A percentile compares a stretch with the other conserved stretches of the same genome.
These are phyloP conservation scores for Teratosphaeria zuluensis DNA, from an alignment of 2,329 filamentous ascomycete species.

Conservation along the genomic window DNA sequence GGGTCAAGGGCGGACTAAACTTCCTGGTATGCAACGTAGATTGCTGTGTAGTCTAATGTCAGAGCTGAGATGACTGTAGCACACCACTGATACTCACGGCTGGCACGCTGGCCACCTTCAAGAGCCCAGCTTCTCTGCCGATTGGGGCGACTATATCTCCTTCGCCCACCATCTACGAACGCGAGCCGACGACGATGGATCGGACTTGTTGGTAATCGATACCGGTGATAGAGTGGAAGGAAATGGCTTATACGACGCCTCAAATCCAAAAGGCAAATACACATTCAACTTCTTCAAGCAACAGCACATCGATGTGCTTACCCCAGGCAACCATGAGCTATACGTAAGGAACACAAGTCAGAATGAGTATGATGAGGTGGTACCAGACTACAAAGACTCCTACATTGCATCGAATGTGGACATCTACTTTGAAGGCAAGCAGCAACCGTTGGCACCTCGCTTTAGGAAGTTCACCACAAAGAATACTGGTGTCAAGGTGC, in stretches of 20 bases:
- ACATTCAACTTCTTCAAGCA: conserved; percentile 79
- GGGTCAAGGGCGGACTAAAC: conserved; percentile 81
- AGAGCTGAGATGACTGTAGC: conserved; percentile 25
- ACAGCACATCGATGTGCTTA: conserved; percentile 75
- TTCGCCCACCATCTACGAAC: conserved; percentile 75
- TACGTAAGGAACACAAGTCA: conserved; percentile 72
- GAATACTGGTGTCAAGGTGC: conserved; percentile 71
- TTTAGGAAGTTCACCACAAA: conserved; percentile 88
- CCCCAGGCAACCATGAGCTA: conserved; percentile 88
- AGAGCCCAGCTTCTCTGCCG: conserved; percentile 86
- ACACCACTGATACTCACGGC: conserved; percentile 89
- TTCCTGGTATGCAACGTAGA: conserved; percentile 40
- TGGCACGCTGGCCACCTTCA: conserved; percentile 91
- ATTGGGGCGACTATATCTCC: conserved; percentile 97
- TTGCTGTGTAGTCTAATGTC: background rate
- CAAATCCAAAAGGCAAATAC: conserved; percentile 76
- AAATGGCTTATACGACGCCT: conserved; percentile 89
- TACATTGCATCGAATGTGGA: conserved; percentile 93
- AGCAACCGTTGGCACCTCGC: conserved; percentile 66
- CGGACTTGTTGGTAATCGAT: conserved; percentile 85
- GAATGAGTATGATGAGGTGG: conserved; percentile 67
- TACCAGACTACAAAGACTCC: conserved; percentile 68
- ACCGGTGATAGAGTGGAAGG: conserved; percentile 90
- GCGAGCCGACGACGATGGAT: conserved; percentile 66
- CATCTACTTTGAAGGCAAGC: conserved; percentile 61